phyloP scores from a whole-genome alignment of 176 grass and related monocot species.

The Typha latifolia region DNA sequence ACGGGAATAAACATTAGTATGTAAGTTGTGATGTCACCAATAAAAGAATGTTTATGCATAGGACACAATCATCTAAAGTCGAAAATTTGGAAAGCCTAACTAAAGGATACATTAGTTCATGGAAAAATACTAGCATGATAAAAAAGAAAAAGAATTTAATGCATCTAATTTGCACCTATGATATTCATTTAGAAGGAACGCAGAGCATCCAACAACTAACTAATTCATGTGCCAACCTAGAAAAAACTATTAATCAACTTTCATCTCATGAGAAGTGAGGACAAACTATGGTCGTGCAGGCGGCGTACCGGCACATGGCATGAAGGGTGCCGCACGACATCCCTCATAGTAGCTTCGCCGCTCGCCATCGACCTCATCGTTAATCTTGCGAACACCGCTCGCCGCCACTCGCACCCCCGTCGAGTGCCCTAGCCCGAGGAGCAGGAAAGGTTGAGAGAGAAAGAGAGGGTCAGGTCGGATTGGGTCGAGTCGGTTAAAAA shows the following conservation, averaged over 20 bases:
- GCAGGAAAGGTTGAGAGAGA: too few relatives aligned
- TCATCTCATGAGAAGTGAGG: conserved; percentile 3
- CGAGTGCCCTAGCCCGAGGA: too few relatives aligned
- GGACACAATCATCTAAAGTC: conserved; percentile 4
- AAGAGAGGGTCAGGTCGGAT: too few relatives aligned
- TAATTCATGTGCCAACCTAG: conserved; percentile 7
- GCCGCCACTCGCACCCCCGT: too few relatives aligned
- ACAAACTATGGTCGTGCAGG: background rate
- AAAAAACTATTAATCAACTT: conserved; percentile 8
- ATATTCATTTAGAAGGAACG: background rate
- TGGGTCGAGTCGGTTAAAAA: too few relatives aligned
- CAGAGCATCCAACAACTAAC: background rate
- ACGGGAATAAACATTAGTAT: background rate
- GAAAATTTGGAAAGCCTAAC: conserved; percentile 3
- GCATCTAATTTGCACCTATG: background rate
- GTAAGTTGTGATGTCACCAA: background rate
- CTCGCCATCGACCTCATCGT: too few relatives aligned
- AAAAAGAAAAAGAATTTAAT: too few relatives aligned
- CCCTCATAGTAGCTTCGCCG: too few relatives aligned
- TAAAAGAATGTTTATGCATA: background rate
- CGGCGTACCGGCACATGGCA: too few relatives aligned
- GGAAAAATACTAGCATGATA: background rate
- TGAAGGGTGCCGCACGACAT: too few relatives aligned
- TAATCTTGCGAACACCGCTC: too few relatives aligned
- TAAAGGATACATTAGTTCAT: too few relatives aligned